Evolutionary conservation across 202 grass and related monocot species (phyloP), one percentile per base, ranked within the genome.

Genomic region (Carex arenaria): DNA sequence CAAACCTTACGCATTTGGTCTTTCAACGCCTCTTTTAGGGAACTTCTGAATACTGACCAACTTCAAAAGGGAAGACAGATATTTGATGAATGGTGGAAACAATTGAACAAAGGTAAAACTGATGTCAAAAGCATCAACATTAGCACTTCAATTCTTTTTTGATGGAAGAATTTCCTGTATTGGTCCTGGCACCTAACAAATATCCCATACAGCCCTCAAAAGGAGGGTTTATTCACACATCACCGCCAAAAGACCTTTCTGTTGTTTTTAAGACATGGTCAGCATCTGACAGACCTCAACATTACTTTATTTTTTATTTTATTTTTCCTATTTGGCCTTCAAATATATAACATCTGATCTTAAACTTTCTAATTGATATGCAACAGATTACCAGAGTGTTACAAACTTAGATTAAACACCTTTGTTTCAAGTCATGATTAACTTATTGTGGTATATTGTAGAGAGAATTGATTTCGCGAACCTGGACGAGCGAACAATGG

Each of bases 21-120:
- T 83, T 93, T 98, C 84, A 98, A 98, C 75, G 54, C 84, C 83
- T 93, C 95, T 40, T 88, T 98, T 73, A 90, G 95, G 86, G 95
- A 98, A 68, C 86, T 91, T 89, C 85, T 98, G 64, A 98, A 98
- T 82, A 92, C 85, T 77, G 95, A 98, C 63, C 95, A 95, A 61
- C 95, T 98, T 90, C 95, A 95, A 63, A 98, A 98, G 91, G 95
- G 95, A 86, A 93, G 91, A 78, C 95, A 98, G 78, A 98, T 95
- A 11, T 49, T 51, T 89, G 91, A 98, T 70, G 95, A 98, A 78
- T 98, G 95, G 95, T 98, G 90, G 92, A 95, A 89, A 84, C 95
- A 98, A 78, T 82, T 86, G 45, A 93, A 85, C 40, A 98, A 98
- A 93, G 95, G 95, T 95, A 93, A 43, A 70, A 64, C 17, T 87